Percentiles rank a stretch among this genome's conserved stretches.
phyloP scores from a whole-genome alignment of 257 asterid species.

The Orobanche coerulescens region DNA sequence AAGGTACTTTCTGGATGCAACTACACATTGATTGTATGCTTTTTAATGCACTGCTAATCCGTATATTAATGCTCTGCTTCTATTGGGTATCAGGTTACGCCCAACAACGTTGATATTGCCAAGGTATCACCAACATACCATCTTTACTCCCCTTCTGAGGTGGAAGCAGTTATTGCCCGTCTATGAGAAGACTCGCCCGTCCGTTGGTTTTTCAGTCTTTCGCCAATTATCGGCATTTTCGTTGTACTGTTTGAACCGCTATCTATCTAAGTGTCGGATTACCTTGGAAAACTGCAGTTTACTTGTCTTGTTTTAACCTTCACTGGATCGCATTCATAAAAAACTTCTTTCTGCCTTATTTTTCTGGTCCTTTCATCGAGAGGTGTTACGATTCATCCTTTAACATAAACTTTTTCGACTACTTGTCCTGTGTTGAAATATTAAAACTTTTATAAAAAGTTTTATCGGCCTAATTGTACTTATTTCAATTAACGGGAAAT shows the following conservation, averaged over 20 bases:
- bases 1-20: slow-evolving; percentile 33
- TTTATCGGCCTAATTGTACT: too few species aligned
- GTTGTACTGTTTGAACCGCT: neutral
- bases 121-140: slow-evolving; percentile 84
- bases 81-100: slow-evolving; percentile 59
- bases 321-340: too few species aligned
- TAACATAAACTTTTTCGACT: too few species aligned
- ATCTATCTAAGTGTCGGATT: neutral
- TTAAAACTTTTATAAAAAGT: too few species aligned
- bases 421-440: too few species aligned
- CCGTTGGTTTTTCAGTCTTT: neutral
- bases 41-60: neutral
- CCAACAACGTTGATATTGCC: slow-evolving; percentile 85
- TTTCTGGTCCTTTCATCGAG: too few species aligned
- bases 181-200: slow-evolving; percentile 34
- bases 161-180: slow-evolving; percentile 72
- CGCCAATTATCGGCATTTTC: neutral
- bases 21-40: neutral
- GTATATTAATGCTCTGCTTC: neutral
- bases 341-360: too few species aligned
- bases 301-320: too few species aligned
- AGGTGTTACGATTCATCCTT: too few species aligned
- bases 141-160: slow-evolving; percentile 73
- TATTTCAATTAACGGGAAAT: too few species aligned
- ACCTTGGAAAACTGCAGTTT: too few species aligned